Base-by-base conservation (phyloP, 768 basidiomycete species). In the Amyloporia xantha region DNA sequence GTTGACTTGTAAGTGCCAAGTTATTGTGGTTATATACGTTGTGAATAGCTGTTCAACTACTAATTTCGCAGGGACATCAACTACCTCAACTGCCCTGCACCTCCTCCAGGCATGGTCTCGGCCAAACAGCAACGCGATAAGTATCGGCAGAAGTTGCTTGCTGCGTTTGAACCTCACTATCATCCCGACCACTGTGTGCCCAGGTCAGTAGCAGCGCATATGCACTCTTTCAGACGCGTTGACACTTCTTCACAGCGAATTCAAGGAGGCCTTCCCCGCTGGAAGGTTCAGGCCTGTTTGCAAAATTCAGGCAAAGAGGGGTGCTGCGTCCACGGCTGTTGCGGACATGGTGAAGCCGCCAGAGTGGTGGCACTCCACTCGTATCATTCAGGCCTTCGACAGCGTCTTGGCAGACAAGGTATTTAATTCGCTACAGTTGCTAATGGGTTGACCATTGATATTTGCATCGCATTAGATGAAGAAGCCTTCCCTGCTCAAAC, bases 251-350 rank as follows among this genome's bases (percentile, higher is more conserved):
- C 59, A 30, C 53, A 89, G 90, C 55, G 93, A 95, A 67, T 91
- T 94, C 71, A 94, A 93, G 63, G 88, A 95, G 60, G 89, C 92
- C 1, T 96, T 93, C 69, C 93, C 93, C 5, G 90, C 89, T 2
- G 91, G 92, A 27, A 76, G 88, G 30, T 93, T 96, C 74, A 74
- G 92, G 13, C 91, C 91, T 9, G 80, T 93, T 30, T 93, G 91
- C 73, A 89, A 89, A 64, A 91, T 94, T 50, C 86, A 88, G 58
- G 84, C 89, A 5, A 91, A 90, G 68, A 71, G 87, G 42, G 84
- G 87, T 19, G 83, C 81, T 3, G 81, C 91, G 28, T 82, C 82
- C 25, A 75, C 88, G 37, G 82, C 86, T 27, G 86, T 92, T 12
- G 91, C 91, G 2, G 93, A 95, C 59, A 84, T 87, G 55, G 87